Evolutionary conservation across 495 filamentous ascomycete species (phyloP).

Genomic region (Penicillium egyptiacum): DNA sequence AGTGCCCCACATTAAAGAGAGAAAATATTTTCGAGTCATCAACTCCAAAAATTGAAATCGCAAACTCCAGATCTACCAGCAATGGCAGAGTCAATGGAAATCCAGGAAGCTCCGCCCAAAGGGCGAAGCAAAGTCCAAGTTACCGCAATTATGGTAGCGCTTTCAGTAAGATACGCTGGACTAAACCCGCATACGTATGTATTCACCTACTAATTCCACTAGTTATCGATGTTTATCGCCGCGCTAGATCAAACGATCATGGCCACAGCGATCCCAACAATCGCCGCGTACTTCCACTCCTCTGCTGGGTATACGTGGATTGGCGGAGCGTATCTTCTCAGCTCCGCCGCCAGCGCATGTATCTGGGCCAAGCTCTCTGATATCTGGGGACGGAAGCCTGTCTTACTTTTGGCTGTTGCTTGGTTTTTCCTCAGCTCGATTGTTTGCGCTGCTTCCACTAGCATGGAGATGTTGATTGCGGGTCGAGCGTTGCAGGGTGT

Average conservation of each 20-base stretch:
- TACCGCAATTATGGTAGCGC: constrained; percentile 28
- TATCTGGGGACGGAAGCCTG: constrained; percentile 62
- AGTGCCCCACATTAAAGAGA: neutral
- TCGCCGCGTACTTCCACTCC: constrained; percentile 56
- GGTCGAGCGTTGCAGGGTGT: constrained; percentile 56
- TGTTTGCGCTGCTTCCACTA: constrained; percentile 48
- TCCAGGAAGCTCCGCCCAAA: constrained; percentile 14
- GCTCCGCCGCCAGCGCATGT: constrained; percentile 52
- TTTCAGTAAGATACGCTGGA: constrained; percentile 22
- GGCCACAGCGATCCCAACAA: constrained; percentile 60
- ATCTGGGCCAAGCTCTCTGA: constrained; percentile 61
- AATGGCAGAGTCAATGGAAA: constrained; percentile 14
- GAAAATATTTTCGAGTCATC: constrained; percentile 4
- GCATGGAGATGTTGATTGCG: constrained; percentile 56
- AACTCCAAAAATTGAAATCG: neutral
- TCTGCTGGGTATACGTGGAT: constrained; percentile 66
- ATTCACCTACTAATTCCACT: neutral
- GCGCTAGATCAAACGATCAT: constrained; percentile 64
- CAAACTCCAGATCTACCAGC: neutral
- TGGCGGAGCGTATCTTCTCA: constrained; percentile 62
- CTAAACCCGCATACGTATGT: neutral
- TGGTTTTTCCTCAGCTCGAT: constrained; percentile 46
- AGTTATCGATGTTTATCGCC: constrained; percentile 51
- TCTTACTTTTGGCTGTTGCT: constrained; percentile 47
- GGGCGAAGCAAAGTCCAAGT: constrained; percentile 25